Evolutionary conservation across 306 rosid species (phyloP).

Genomic region (Fragaria iinumae): DNA sequence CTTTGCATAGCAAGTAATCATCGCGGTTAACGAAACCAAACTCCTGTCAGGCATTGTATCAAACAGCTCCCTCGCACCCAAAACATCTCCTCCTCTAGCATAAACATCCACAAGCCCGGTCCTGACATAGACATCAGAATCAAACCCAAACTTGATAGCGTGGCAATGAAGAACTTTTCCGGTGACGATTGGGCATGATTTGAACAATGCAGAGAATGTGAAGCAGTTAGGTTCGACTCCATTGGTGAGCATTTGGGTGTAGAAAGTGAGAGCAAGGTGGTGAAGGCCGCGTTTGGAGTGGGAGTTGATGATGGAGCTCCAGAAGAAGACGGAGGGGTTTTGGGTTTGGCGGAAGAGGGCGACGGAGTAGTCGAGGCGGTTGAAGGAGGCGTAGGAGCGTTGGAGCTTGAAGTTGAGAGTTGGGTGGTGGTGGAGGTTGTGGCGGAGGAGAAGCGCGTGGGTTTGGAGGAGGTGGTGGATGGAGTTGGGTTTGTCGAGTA

Average conservation of each 20-base stretch:
- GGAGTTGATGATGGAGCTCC: conserved; percentile 58
- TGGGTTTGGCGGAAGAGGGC: conserved; percentile 54
- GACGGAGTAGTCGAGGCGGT: conserved; percentile 65
- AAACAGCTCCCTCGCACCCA: conserved; percentile 55
- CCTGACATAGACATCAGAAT: conserved; percentile 49
- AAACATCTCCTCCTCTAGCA: conserved; percentile 57
- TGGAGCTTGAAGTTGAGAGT: conserved; percentile 81
- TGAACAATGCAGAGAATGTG: conserved; percentile 61
- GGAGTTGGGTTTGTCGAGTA: conserved; percentile 59
- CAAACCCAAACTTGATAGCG: conserved; percentile 42
- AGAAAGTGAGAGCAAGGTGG: conserved; percentile 48
- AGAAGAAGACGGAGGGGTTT: conserved; percentile 54
- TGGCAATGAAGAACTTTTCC: conserved; percentile 55
- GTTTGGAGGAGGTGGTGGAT: conserved; percentile 49
- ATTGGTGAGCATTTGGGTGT: conserved; percentile 49
- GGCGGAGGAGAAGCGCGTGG: conserved; percentile 68
- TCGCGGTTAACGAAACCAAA: conserved; percentile 58
- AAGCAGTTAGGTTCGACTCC: conserved; percentile 63
- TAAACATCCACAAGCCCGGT: conserved; percentile 65
- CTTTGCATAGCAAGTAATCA: conserved; percentile 64
- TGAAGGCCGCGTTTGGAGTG: conserved; percentile 50
- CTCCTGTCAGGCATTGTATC: conserved; percentile 65
- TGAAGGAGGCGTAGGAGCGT: conserved; percentile 68
- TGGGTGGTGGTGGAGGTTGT: conserved; percentile 51
- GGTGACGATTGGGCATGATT: conserved; percentile 36